phyloP scores from a whole-genome alignment of 1,284 basidiomycete genomes.

The Austroboletus niveus region DNA sequence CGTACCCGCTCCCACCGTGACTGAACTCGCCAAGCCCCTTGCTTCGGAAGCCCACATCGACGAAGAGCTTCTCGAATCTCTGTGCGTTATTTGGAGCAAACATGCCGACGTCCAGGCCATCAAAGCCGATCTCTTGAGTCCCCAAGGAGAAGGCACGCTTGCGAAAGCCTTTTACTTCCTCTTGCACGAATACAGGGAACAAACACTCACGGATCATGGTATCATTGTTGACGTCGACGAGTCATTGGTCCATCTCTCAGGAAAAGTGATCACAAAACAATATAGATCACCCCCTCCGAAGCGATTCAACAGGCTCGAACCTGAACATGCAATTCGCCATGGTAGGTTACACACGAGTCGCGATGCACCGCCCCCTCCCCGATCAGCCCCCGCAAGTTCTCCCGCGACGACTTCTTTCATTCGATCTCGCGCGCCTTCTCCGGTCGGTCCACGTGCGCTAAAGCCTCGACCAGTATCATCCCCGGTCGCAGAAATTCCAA shows the following conservation, averaged over 20 bases:
- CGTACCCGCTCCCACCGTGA: constrained; percentile 62
- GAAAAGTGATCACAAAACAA: constrained; percentile 44
- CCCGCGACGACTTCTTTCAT: constrained; percentile 18
- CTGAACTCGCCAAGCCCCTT: constrained; percentile 65
- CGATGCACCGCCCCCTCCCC: constrained; percentile 27
- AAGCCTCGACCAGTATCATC: constrained; percentile 37
- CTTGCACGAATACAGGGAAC: constrained; percentile 77
- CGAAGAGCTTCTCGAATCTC: constrained; percentile 81
- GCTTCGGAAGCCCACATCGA: constrained; percentile 76
- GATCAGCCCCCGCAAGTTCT: constrained; percentile 32
- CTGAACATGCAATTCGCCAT: constrained; percentile 8
- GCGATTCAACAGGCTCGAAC: constrained; percentile 13
- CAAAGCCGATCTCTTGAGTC: constrained; percentile 61
- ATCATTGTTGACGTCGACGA: constrained; percentile 44
- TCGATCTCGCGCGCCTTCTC: constrained; percentile 47
- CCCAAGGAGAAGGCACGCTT: constrained; percentile 66
- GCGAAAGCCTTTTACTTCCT: constrained; percentile 95
- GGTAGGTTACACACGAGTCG: constrained; percentile 14
- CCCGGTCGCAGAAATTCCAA: constrained; percentile 25
- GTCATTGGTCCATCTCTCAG: constrained; percentile 24
- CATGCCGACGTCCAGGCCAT: constrained; percentile 59
- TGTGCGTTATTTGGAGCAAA: constrained; percentile 86
- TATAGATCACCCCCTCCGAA: constrained; percentile 42
- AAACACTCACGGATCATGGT: constrained; percentile 64
- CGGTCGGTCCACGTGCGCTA: constrained; percentile 45